Base-by-base conservation (phyloP, 2,329 filamentous ascomycete genomes). In the Aschersonia sp. region DNA sequence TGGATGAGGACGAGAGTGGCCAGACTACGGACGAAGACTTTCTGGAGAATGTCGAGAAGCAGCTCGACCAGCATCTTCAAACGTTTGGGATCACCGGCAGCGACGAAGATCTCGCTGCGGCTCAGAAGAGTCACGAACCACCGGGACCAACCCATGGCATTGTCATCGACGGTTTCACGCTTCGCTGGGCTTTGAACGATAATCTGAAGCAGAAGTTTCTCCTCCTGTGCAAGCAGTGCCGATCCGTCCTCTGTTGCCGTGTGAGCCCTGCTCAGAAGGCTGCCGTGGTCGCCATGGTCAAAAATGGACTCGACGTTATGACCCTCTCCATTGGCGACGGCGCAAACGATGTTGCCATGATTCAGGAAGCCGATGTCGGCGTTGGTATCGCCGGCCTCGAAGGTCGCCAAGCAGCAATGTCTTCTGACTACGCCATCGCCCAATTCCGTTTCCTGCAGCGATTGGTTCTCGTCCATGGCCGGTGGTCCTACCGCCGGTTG, bases 181-280 rank as follows among this genome's bases (percentile, higher is more conserved):
- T 98, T 47, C 87, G 90, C 57, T 79, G 92, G 64, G 87, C 92
- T 52, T 76, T 98, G 30, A 76, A 88, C 52, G 87, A 94, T 35
- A 69, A 74, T 8, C 63, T 97, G 48, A 88, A 85, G 68, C 88
- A 95, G 61, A 94, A 90, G 64, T 98, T 98, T 65, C 68, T 98
- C 49, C 71, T 98, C 32, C 75, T 98, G 42, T 97, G 94, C 74
- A 97, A 97, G 67, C 86, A 94, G 64, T 98, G 94, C 74, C 88
- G 86, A 62, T 88, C 92, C 1, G 92, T 98, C 45, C 78, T 98
- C 31, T 98, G 94, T 68, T 98, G 92, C 63, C 85, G 92, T 74
- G 92, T 98, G 60, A 95, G 88, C 59, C 92, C 92, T 29, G 86
- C 87, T 39, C 92, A 98, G 61, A 98, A 98, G 65, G 94, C 92